Evolutionary conservation across 768 basidiomycete species (phyloP).

Genomic region (Wakefieldia striispora): DNA sequence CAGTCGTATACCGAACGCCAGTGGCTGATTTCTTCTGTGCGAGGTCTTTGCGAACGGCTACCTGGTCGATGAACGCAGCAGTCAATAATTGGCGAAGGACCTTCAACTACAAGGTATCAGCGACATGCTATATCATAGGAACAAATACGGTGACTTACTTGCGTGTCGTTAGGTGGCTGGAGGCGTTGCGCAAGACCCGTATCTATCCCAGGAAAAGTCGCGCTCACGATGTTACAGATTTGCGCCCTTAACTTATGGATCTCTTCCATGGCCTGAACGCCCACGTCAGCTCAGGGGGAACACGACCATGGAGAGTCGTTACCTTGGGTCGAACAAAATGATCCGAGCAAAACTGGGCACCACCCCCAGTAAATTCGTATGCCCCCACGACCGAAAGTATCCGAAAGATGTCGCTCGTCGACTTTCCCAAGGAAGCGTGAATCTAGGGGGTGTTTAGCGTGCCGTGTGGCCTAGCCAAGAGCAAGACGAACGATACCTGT

Average conservation of each 20-base stretch:
- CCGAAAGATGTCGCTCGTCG: slow-evolving; percentile 82
- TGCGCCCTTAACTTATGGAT: slow-evolving; percentile 93
- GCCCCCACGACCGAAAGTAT: slow-evolving; percentile 93
- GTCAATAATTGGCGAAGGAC: slow-evolving; percentile 83
- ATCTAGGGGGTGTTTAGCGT: slow-evolving; percentile 40
- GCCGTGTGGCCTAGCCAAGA: background rate
- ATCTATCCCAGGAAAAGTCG: slow-evolving; percentile 68
- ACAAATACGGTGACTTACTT: slow-evolving; percentile 45
- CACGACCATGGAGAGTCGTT: slow-evolving; percentile 6
- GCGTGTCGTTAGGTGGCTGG: slow-evolving; percentile 71
- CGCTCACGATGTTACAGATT: slow-evolving; percentile 77
- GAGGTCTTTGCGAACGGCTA: slow-evolving; percentile 88
- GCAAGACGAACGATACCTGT: slow-evolving; percentile 46
- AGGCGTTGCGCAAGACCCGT: slow-evolving; percentile 63
- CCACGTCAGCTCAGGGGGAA: slow-evolving; percentile 1
- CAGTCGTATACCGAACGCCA: slow-evolving; percentile 69
- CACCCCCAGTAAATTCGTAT: slow-evolving; percentile 88
- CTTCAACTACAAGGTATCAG: slow-evolving; percentile 59
- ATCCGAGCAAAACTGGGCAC: slow-evolving; percentile 74
- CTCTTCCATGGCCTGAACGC: slow-evolving; percentile 90
- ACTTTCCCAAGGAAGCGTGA: slow-evolving; percentile 78
- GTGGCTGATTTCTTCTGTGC: slow-evolving; percentile 54
- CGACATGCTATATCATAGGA: background rate
- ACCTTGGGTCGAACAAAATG: slow-evolving; percentile 94
- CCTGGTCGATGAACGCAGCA: slow-evolving; percentile 92